These are phyloP conservation scores for Bidens hawaiensis DNA, from an alignment of 140 eudicot species.

Conservation along the genomic window DNA sequence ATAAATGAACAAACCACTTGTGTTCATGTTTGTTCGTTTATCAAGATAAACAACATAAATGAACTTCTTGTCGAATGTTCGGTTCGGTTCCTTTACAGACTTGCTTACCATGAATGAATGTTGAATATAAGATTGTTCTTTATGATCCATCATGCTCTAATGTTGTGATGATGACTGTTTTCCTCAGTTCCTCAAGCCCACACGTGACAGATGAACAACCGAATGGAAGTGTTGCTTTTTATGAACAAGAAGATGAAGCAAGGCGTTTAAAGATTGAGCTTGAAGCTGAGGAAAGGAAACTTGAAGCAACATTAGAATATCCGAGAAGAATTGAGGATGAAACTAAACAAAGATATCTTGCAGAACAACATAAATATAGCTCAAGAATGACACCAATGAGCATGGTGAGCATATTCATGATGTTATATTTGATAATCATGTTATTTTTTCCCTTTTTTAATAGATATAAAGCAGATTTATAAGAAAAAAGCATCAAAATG, in stretches of 20 bases:
- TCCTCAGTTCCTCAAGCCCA: conserved; percentile 45
- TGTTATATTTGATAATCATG: conserved; percentile 9
- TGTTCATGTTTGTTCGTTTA: too few species aligned
- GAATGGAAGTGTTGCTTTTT: conserved; percentile 29
- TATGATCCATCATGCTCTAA: neutral
- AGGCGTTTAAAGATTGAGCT: conserved; percentile 60
- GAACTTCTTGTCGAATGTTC: too few species aligned
- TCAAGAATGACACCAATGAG: conserved; percentile 23
- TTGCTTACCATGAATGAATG: neutral
- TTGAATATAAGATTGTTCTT: neutral
- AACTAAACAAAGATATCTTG: conserved; percentile 79
- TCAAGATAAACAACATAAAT: too few species aligned
- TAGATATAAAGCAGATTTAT: too few species aligned
- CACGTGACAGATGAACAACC: conserved; percentile 35
- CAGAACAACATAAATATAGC: conserved; percentile 55
- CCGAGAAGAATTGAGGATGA: conserved; percentile 86
- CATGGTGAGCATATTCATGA: conserved; percentile 2
- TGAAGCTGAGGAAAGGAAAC: conserved; percentile 95
- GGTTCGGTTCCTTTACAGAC: too few species aligned
- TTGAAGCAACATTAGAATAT: conserved; percentile 91
- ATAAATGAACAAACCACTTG: too few species aligned
- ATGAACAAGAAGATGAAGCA: conserved; percentile 58
- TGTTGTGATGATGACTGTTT: conserved; percentile 11
- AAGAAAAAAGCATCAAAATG: neutral
- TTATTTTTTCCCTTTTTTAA: neutral